phyloP scores from a whole-genome alignment of 2,329 filamentous ascomycete genomes.

The Pyrenophora graminea region DNA sequence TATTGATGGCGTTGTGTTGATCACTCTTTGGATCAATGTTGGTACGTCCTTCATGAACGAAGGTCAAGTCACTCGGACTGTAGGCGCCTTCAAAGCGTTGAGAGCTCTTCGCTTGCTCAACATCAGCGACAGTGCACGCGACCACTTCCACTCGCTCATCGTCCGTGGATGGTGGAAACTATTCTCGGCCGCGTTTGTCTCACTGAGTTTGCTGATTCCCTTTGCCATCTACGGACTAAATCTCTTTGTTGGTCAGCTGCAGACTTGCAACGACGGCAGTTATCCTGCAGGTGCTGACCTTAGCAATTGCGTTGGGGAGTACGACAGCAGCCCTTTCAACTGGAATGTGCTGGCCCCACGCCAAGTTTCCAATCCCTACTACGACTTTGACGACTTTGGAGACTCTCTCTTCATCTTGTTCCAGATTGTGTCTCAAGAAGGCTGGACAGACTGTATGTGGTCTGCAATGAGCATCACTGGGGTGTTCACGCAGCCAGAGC shows the following conservation, averaged over 20 bases:
- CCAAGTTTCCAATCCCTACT: conserved; percentile 79
- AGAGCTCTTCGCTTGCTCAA: conserved; percentile 90
- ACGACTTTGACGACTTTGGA: conserved; percentile 94
- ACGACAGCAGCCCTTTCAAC: conserved; percentile 72
- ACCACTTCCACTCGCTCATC: conserved; percentile 96
- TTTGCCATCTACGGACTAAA: conserved; percentile 97
- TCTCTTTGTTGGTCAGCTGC: conserved; percentile 82
- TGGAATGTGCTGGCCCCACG: conserved; percentile 87
- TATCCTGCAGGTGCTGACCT: conserved; percentile 61
- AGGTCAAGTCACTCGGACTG: conserved; percentile 82
- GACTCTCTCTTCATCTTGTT: conserved; percentile 93
- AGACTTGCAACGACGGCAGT: conserved; percentile 74
- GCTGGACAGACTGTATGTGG: conserved; percentile 94
- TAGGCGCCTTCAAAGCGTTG: conserved; percentile 95
- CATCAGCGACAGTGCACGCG: conserved; percentile 90
- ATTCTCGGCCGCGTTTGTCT: conserved; percentile 89
- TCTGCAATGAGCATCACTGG: conserved; percentile 81
- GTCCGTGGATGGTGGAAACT: conserved; percentile 95
- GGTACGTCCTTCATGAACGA: conserved; percentile 79
- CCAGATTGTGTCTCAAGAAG: conserved; percentile 98
- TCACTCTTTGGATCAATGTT: conserved; percentile 96
- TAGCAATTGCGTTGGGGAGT: conserved; percentile 83
- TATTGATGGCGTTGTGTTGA: conserved; percentile 87
- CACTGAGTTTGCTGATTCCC: conserved; percentile 88
- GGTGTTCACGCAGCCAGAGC: conserved; percentile 70